Evolutionary conservation across 2,329 filamentous ascomycete genomes (phyloP), one percentile per base, ranked within the genome.

Genomic region (Botrytis porri): DNA sequence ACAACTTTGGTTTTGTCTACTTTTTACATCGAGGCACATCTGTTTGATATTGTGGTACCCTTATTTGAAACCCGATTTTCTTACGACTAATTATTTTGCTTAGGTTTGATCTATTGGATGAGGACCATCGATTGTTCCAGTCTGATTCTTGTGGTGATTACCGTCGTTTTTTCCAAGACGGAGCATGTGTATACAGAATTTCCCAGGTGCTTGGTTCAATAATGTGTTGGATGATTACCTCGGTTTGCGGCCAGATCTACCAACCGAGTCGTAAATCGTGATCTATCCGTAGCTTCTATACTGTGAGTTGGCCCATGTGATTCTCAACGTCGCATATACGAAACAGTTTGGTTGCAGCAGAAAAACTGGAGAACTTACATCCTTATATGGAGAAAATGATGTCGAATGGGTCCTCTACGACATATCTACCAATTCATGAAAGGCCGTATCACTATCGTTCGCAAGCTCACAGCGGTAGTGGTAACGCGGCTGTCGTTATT

Each of bases 331-430:
- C 32, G 59, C 22, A 63, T 29, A 41, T 9, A 57, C 51, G 51
- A 57, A 57, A 18, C n/a, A 29, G 14, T 29, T 57, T 18, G 43
- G 20, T 37, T 35, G 29, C 43, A 48, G 22, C 43, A 65, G 20
- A 37, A 18, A 48, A 65, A 14, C 22, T 48, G 43, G 63, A 37
- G 25, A 65, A 9, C 5, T 18, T 18, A 7, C 29, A 7, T 48
- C 29, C 12, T n/a, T 25, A 69, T 39, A 41, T 39, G 48, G 48
- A 18, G 48, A 6, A 54, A 12, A 41, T 41, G 43, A 35, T 41
- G 35, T 57, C 25, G 45, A 41, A 67, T 29, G 65, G 48, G 48
- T 54, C 48, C 37, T 67, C 65, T 57, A 41, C 65, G 65, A 67
- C 37, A 69, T 39, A 29, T 39, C 45, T 32, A 54, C 32, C 48